Conservation (phyloP, 2,329 filamentous ascomycete genomes). For the Elsinoe perseae region DNA sequence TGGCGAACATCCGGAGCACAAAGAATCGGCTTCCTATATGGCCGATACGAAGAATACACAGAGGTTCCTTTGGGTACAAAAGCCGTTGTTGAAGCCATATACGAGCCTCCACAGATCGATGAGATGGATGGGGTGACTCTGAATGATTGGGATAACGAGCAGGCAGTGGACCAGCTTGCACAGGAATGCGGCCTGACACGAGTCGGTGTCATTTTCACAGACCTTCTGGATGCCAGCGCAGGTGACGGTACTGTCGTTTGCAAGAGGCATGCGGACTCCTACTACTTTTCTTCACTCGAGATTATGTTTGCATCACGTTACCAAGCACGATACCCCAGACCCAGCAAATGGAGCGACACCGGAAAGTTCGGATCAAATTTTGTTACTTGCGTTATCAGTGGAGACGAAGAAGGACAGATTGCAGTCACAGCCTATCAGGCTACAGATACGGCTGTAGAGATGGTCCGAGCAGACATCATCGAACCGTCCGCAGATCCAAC, state of each 20-base stretch:
- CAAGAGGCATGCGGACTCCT: conserved; percentile 92
- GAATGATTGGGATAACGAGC: conserved; percentile 76
- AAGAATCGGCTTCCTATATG: conserved; percentile 83
- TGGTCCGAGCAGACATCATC: conserved; percentile 90
- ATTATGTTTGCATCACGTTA: conserved; percentile 80
- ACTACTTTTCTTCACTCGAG: conserved; percentile 87
- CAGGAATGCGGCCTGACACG: conserved; percentile 76
- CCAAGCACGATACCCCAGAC: conserved; percentile 79
- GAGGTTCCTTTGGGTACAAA: conserved; percentile 92
- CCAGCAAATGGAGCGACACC: conserved; percentile 94
- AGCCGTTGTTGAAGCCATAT: conserved; percentile 92
- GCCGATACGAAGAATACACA: conserved; percentile 79
- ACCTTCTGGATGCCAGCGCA: conserved; percentile 64
- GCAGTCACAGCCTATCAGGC: conserved; percentile 87
- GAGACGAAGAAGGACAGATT: conserved; percentile 82
- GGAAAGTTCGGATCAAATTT: conserved; percentile 93
- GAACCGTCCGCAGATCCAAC: conserved; percentile 89
- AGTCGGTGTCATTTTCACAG: conserved; percentile 90
- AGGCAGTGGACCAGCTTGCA: conserved; percentile 72
- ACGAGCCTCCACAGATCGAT: conserved; percentile 85
- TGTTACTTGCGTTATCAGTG: conserved; percentile 92
- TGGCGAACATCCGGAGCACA: conserved; percentile 84
- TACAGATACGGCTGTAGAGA: conserved; percentile 91
- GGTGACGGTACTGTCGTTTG: conserved; percentile 83
- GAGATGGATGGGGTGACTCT: conserved; percentile 84